phyloP scores from a whole-genome alignment of 2,329 filamentous ascomycete species.

The Stagonosporopsis chrysanthemi region DNA sequence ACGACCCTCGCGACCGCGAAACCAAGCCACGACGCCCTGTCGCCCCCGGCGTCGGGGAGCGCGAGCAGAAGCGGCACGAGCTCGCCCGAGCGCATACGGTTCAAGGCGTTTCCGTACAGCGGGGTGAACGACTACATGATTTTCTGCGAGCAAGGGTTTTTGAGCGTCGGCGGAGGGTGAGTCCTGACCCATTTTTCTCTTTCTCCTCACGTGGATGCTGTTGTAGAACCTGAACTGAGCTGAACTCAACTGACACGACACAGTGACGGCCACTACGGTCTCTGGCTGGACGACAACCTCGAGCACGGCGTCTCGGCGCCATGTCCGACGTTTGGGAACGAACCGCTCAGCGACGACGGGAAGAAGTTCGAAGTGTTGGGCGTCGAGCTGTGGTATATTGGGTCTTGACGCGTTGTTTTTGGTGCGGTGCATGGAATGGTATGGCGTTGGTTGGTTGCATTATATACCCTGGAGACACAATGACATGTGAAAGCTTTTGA shows the following conservation, averaged over 20 bases:
- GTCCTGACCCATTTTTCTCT: constrained; percentile 23
- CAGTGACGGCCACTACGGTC: constrained; percentile 83
- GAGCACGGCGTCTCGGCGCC: constrained; percentile 82
- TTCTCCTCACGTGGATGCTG: too few species aligned
- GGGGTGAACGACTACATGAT: constrained; percentile 97
- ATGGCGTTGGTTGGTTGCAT: background rate
- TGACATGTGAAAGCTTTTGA: too few species aligned
- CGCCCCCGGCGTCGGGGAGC: constrained; percentile 39
- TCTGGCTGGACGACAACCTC: constrained; percentile 90
- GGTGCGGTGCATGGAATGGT: too few species aligned
- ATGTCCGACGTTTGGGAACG: constrained; percentile 94
- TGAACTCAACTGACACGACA: constrained; percentile 5
- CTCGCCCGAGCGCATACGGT: constrained; percentile 79
- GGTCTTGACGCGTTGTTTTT: constrained; percentile 47
- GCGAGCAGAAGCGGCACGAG: constrained; percentile 57
- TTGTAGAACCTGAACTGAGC: too few species aligned
- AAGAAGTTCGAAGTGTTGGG: constrained; percentile 90
- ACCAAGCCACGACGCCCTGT: constrained; percentile 32
- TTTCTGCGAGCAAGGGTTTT: constrained; percentile 83
- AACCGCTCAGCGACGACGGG: constrained; percentile 90
- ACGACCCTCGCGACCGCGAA: constrained; percentile 61
- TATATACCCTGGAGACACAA: too few species aligned
- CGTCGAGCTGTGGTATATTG: constrained; percentile 93
- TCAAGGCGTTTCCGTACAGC: constrained; percentile 96
- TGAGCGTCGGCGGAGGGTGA: constrained; percentile 83